phyloP scores from a whole-genome alignment of 164 flowering plant species.

The Malania oleifera region DNA sequence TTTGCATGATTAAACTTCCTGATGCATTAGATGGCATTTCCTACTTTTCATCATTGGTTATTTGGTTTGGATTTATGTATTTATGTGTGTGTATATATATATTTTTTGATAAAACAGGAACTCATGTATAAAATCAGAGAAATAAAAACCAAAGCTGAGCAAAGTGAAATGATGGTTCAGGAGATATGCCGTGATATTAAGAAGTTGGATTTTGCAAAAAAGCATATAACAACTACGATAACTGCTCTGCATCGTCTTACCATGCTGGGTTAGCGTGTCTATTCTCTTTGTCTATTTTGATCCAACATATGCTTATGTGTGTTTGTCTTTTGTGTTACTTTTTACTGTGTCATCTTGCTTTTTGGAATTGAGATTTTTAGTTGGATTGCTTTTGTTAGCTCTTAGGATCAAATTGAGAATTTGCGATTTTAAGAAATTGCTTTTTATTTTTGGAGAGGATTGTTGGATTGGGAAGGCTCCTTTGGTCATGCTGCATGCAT shows the following conservation, averaged over 20 bases:
- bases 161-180: conserved; percentile 98
- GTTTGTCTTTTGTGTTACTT: neutral
- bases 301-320: neutral
- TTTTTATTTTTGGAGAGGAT: too few species aligned
- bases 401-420: too few species aligned
- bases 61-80: too few species aligned
- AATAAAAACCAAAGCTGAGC: conserved; percentile 95
- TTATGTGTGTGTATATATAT: neutral
- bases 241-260: conserved; percentile 99
- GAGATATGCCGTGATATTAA: conserved; percentile 99
- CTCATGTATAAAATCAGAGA: conserved; percentile 92
- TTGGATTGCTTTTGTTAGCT: too few species aligned
- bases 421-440: too few species aligned
- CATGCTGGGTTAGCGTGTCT: conserved; percentile 69
- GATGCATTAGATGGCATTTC: neutral
- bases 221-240: conserved; percentile 94
- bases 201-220: conserved; percentile 96
- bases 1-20: neutral
- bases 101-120: conserved; percentile 47
- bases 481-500: too few species aligned
- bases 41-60: neutral
- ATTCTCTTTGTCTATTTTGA: neutral
- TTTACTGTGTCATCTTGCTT: too few species aligned
- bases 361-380: too few species aligned
- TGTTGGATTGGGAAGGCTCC: too few species aligned